Conservation (phyloP, 192 early-diverging fungal species). For the Mortierella antarctica region DNA sequence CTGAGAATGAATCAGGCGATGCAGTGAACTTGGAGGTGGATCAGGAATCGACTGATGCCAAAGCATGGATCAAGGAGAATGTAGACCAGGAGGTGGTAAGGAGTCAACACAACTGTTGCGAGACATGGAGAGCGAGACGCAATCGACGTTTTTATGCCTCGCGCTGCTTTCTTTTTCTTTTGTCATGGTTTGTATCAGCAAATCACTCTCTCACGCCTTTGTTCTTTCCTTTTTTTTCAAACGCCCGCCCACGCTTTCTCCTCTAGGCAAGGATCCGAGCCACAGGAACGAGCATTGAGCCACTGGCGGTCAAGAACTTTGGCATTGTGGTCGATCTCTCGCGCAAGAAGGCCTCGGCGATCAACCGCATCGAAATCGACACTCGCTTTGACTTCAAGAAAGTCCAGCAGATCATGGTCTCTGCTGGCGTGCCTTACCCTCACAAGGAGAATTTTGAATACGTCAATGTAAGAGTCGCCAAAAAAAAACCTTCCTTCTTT, state of each 20-base stretch:
- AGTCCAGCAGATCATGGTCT: conserved; percentile 66
- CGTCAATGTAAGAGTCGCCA: conserved; percentile 57
- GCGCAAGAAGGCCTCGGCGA: conserved; percentile 53
- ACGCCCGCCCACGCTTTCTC: background rate
- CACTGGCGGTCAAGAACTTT: conserved; percentile 56
- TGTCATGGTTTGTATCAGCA: background rate
- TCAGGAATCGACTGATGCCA: conserved; percentile 51
- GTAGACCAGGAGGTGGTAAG: conserved; percentile 59
- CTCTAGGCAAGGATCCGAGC: conserved; percentile 43
- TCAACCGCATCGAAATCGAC: conserved; percentile 61
- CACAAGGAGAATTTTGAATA: conserved; percentile 63
- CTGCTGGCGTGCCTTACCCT: conserved; percentile 59
- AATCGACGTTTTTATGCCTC: background rate
- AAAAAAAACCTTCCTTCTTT: background rate
- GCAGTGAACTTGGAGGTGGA: conserved; percentile 42
- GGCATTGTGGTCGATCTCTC: conserved; percentile 57
- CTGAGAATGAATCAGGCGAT: conserved; percentile 18
- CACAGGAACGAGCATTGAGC: conserved; percentile 35
- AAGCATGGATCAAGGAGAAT: conserved; percentile 59
- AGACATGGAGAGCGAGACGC: too few species aligned
- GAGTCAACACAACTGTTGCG: too few species aligned
- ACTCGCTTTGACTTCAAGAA: conserved; percentile 54
- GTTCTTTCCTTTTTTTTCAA: background rate
- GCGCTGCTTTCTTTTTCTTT: background rate
- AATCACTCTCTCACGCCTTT: background rate